These are phyloP conservation scores for Taiozyma sp. DNA, from an alignment of 1,139 yeast genomes.

Conservation along the genomic window DNA sequence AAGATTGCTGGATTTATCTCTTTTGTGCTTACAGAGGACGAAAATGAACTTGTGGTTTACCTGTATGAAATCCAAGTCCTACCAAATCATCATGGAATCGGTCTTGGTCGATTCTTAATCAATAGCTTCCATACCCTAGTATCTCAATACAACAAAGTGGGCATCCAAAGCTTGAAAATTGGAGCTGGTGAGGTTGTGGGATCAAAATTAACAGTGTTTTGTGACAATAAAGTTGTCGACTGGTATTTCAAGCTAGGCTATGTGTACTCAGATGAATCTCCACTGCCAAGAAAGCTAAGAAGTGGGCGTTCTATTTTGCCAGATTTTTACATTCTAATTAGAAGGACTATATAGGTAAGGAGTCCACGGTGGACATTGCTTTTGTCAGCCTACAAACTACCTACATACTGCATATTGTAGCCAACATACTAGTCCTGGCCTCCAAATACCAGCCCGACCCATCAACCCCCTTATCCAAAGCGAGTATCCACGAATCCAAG, in stretches of 20 bases:
- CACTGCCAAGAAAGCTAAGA: conserved; percentile 37
- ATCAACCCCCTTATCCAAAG: too few relatives aligned
- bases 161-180: background rate
- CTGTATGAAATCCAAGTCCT: conserved; percentile 50
- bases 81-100: conserved; percentile 18
- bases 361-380: too few relatives aligned
- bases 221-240: conserved; percentile 39
- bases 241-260: conserved; percentile 45
- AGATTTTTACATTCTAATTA: conserved; percentile 32
- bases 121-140: conserved; percentile 5
- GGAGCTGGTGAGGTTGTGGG: conserved; percentile 6
- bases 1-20: conserved; percentile 37
- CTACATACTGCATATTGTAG: too few relatives aligned
- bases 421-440: too few relatives aligned
- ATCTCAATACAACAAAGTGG: conserved; percentile 1
- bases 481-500: too few relatives aligned
- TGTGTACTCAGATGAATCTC: conserved; percentile 35
- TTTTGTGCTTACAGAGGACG: conserved; percentile 34
- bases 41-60: conserved; percentile 34
- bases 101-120: conserved; percentile 5
- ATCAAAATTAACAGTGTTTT: conserved; percentile 47
- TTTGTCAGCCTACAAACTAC: too few relatives aligned
- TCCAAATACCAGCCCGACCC: too few relatives aligned
- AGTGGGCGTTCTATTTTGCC: conserved; percentile 39
- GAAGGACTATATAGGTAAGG: background rate